Conservation (phyloP, 1,284 basidiomycete genomes). For the Heterobasidion irregulare region DNA sequence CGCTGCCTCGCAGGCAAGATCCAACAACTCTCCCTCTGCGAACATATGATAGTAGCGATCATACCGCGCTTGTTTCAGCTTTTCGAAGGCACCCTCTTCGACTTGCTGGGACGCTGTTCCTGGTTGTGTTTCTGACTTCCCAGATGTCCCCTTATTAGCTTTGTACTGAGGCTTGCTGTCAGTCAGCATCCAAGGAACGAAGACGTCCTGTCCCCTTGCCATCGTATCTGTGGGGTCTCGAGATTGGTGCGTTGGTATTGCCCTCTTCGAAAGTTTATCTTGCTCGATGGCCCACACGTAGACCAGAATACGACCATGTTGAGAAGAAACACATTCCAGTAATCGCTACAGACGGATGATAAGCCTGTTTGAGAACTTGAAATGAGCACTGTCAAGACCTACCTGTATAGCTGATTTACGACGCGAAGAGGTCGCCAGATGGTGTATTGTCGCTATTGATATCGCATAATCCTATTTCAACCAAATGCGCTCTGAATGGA, state of each 20-base stretch:
- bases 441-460: constrained; percentile 93
- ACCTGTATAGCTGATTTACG: constrained; percentile 71
- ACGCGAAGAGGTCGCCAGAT: constrained; percentile 74
- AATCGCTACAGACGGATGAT: constrained; percentile 39
- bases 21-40: constrained; percentile 63
- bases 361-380: constrained; percentile 2
- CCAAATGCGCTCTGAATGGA: background rate
- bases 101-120: background rate
- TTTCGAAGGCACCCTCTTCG: background rate
- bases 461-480: constrained; percentile 79
- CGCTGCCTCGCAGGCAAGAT: constrained; percentile 58
- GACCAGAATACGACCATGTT: constrained; percentile 75
- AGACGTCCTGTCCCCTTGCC: constrained; percentile 48
- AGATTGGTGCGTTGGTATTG: constrained; percentile 32
- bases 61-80: constrained; percentile 39
- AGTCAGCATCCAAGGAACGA: constrained; percentile 64
- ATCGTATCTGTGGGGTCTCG: background rate
- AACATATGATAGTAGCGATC: constrained; percentile 96
- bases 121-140: constrained; percentile 5
- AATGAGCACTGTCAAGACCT: constrained; percentile 10
- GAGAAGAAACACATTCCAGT: constrained; percentile 51
- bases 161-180: constrained; percentile 11
- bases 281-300: constrained; percentile 99
- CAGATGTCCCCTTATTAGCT: constrained; percentile 7
- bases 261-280: constrained; percentile 71